Evolutionary conservation across 352 stramenopile species (phyloP), one percentile per base, ranked within the genome.

Genomic region (Plasmopara muralis): DNA sequence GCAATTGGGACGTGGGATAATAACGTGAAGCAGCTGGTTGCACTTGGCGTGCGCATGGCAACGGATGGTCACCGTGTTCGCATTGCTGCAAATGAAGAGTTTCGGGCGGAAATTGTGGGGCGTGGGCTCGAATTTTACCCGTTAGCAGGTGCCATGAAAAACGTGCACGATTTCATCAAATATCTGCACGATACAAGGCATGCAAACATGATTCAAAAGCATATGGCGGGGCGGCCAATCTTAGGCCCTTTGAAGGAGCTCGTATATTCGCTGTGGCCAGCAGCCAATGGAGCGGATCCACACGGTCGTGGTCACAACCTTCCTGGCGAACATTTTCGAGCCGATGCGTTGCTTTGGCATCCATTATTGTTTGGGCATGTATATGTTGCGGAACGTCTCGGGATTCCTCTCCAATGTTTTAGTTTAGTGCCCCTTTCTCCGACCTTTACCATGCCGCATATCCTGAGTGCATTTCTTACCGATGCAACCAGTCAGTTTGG

Each of bases 41-140:
- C 64, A 2, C 68, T 95, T 10, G 83, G 78, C n/a, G 41, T 77
- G 18, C 51, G 70, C 31, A 60, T 97, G 29, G 57, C 72, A 46
- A 49, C 52, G 1, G 52, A 87, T 45, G 87, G 87, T 0, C 88
- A 97, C 62, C 70, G 74, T 5, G 87, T 97, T 12, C 75, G 88
- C 3, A 73, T 97, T 41, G 85, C 84, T 5, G 82, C 77, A 0
- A 81, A 89, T 57, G 65, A 75, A 43, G 62, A 74, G 9, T 86
- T 89, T 60, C 62, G 84, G 12, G 47, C 57, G 13, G 70, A 72
- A 3, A 77, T 95, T 14, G 63, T 65, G 0, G 59, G 38, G 0
- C 58, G 64, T 28, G 70, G 70, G 14, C 47, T 83, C n/a, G 72
- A 83, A 29, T 83, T 80, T 34, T 79, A 74, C 28, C 64, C 72